Percentiles rank a stretch among this genome's conserved stretches.
These are phyloP conservation scores for Pleodorina starrii DNA, from an alignment of 139 green algal species.

Conservation along the genomic window DNA sequence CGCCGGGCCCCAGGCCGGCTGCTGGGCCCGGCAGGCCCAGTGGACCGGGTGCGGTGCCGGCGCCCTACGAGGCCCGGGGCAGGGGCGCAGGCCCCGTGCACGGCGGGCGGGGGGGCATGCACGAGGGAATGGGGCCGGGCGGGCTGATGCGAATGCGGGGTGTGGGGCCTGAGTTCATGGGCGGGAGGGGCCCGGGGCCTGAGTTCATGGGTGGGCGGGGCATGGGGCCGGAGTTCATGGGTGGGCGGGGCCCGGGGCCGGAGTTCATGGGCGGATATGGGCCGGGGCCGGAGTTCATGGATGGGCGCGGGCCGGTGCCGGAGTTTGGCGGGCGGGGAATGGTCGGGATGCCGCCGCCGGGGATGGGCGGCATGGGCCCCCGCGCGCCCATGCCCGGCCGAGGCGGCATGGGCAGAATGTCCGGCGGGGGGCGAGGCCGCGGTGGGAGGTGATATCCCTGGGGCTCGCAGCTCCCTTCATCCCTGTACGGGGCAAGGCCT, in stretches of 20 bases:
- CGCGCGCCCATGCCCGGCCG: background rate
- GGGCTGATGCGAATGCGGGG: constrained; percentile 14
- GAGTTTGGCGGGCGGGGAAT: background rate
- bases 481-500: no score
- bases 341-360: background rate
- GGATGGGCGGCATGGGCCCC: background rate
- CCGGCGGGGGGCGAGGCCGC: background rate
- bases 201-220: background rate
- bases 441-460: no score
- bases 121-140: background rate
- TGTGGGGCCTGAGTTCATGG: background rate
- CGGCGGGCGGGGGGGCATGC: background rate
- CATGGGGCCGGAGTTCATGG: background rate
- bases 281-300: background rate
- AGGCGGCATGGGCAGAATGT: background rate
- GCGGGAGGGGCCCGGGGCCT: background rate
- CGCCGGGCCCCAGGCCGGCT: background rate
- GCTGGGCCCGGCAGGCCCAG: background rate
- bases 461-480: no score
- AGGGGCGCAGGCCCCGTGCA: background rate
- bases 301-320: background rate
- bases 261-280: background rate
- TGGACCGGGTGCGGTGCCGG: background rate
- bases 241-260: background rate
- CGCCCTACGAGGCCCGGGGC: background rate